A percentile compares a stretch with the other conserved stretches of the same genome.
Evolutionary conservation across 441 rosid genomes (phyloP).

Genomic region (Cnidoscolus chayamansa): DNA sequence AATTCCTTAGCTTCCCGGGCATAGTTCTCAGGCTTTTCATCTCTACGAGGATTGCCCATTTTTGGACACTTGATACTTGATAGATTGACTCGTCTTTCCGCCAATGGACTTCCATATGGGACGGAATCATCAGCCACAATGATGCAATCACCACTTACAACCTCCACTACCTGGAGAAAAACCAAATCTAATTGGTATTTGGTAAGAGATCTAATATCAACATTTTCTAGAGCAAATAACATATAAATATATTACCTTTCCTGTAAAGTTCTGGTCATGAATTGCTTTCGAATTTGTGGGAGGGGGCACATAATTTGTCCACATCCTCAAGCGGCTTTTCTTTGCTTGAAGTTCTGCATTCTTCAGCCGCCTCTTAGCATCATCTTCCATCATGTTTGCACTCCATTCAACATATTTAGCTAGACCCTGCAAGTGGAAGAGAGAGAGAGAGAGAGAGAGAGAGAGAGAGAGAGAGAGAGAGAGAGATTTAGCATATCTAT

Average conservation of each 20-base stretch:
- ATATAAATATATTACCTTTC: conserved; percentile 54
- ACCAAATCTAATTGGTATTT: conserved; percentile 4
- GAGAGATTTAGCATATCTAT: conserved; percentile 8
- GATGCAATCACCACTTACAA: conserved; percentile 92
- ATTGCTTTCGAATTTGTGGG: conserved; percentile 89
- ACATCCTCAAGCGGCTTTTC: conserved; percentile 68
- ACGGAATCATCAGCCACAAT: conserved; percentile 89
- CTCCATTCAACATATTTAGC: conserved; percentile 99
- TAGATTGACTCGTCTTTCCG: conserved; percentile 89
- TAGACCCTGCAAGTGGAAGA: conserved; percentile 55
- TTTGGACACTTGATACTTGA: conserved; percentile 92
- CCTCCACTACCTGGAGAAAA: conserved; percentile 80
- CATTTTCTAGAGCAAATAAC: neutral
- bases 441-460: too few relatives aligned
- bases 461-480: neutral
- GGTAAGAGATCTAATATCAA: neutral
- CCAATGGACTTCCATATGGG: conserved; percentile 77
- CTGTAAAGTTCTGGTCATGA: conserved; percentile 87
- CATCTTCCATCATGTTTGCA: conserved; percentile 96
- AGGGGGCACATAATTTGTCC: conserved; percentile 88
- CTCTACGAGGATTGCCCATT: conserved; percentile 85
- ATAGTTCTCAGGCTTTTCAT: conserved; percentile 81
- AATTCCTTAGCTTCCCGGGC: conserved; percentile 90
- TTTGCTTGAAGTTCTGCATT: conserved; percentile 88
- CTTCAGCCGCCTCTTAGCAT: conserved; percentile 70